These are phyloP conservation scores for Adansonia digitata DNA, from an alignment of 345 rosid species.

Conservation along the genomic window DNA sequence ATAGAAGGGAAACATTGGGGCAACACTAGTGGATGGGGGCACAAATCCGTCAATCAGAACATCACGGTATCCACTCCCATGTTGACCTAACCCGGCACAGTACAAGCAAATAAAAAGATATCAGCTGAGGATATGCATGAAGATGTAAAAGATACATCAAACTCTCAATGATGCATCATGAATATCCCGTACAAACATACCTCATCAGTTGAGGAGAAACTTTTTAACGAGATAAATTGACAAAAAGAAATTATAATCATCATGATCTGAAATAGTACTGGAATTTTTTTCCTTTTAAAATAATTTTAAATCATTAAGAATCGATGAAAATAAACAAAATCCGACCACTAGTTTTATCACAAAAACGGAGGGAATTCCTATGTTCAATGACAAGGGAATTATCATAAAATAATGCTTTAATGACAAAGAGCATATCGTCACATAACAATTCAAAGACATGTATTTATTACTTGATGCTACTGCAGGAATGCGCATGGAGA, in stretches of 20 bases:
- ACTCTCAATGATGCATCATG: not conserved
- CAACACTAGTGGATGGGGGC: slow-evolving; percentile 69
- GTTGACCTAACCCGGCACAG: slow-evolving; percentile 48
- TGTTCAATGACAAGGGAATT: not conserved
- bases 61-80: slow-evolving; percentile 59
- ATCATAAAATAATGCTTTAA: not conserved
- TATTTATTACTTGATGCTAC: not conserved
- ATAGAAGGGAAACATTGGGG: slow-evolving; percentile 94
- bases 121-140: not conserved
- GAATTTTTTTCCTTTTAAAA: not conserved
- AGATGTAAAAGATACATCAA: not conserved
- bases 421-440: not conserved
- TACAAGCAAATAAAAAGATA: slow-evolving; percentile 16
- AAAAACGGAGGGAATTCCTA: not conserved
- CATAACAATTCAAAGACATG: not conserved
- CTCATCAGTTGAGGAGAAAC: not conserved
- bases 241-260: not conserved
- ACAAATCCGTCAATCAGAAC: slow-evolving; percentile 89
- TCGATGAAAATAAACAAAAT: not conserved
- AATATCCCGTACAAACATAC: not conserved
- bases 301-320: not conserved
- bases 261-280: not conserved
- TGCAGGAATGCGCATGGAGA: not conserved
- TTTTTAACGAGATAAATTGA: not conserved
- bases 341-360: not conserved